Conservation (phyloP, 148 eudicot species). For the Cornus kousa region DNA sequence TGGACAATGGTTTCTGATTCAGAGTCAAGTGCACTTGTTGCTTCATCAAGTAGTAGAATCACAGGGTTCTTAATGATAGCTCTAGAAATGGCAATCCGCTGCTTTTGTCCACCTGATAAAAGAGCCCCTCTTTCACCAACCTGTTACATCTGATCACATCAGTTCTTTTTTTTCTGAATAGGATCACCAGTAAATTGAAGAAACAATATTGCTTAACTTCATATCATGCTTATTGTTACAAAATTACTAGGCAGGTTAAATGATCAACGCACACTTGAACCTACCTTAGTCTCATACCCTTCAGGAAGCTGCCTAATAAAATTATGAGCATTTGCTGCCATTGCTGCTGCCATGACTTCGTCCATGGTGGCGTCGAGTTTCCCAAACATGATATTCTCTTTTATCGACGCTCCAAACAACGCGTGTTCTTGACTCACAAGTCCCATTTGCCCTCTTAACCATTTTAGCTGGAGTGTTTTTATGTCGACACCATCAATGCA, state of each 20-base stretch:
- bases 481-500: constrained; percentile 73
- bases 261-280: neutral
- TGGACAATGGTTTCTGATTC: constrained; percentile 85
- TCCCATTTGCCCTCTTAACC: constrained; percentile 87
- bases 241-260: no score
- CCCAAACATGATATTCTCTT: constrained; percentile 82
- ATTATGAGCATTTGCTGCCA: constrained; percentile 86
- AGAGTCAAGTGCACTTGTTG: constrained; percentile 90
- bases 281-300: constrained; percentile 94
- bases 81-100: constrained; percentile 86
- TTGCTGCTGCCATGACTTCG: constrained; percentile 76
- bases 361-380: constrained; percentile 81
- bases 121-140: constrained; percentile 91
- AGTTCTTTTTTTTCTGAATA: neutral
- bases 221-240: no score
- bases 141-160: constrained; percentile 26
- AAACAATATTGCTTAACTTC: neutral
- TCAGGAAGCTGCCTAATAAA: constrained; percentile 82
- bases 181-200: neutral
- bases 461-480: constrained; percentile 55
- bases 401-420: constrained; percentile 77
- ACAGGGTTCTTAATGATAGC: constrained; percentile 85
- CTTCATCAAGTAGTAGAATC: constrained; percentile 91
- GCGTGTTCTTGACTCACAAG: constrained; percentile 96
- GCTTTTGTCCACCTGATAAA: constrained; percentile 94